A percentile compares a stretch with the other conserved stretches of the same genome.
Conservation (phyloP, 768 basidiomycete species). For the Steccherinum ochraceum region DNA sequence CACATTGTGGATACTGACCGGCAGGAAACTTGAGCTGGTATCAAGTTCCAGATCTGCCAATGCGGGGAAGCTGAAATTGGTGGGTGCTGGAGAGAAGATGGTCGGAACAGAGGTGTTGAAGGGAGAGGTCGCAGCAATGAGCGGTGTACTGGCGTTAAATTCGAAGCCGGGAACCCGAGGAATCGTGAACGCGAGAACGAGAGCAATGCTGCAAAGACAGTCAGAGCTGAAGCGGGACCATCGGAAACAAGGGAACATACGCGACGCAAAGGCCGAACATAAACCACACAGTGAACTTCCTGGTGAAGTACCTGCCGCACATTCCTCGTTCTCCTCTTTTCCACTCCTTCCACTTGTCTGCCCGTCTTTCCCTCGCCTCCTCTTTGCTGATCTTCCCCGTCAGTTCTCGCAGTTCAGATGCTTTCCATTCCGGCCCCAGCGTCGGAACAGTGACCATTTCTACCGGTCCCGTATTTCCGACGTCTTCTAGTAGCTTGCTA, state of each 20-base stretch:
- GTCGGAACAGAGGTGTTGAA: slow-evolving; percentile 53
- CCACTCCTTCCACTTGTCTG: slow-evolving; percentile 66
- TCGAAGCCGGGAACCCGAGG: slow-evolving; percentile 75
- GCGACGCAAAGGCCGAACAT: slow-evolving; percentile 53
- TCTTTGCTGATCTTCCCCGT: slow-evolving; percentile 66
- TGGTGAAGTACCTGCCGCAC: slow-evolving; percentile 76
- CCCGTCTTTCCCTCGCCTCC: slow-evolving; percentile 44
- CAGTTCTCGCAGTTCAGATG: slow-evolving; percentile 70
- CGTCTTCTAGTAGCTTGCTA: slow-evolving; percentile 36
- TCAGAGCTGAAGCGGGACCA: neutral
- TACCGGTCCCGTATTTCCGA: slow-evolving; percentile 40
- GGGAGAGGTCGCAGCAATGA: slow-evolving; percentile 49
- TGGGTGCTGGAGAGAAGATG: slow-evolving; percentile 67
- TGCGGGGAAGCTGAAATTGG: slow-evolving; percentile 89
- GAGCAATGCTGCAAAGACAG: slow-evolving; percentile 40
- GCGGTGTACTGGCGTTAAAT: slow-evolving; percentile 53
- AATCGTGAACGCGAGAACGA: slow-evolving; percentile 72
- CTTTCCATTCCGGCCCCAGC: slow-evolving; percentile 86
- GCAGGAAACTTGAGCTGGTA: slow-evolving; percentile 69
- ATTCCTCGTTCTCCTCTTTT: slow-evolving; percentile 73
- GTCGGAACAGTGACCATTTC: slow-evolving; percentile 92
- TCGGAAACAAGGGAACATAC: slow-evolving; percentile 31
- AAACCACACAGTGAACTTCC: slow-evolving; percentile 62
- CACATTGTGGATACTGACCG: slow-evolving; percentile 65
- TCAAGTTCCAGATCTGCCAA: slow-evolving; percentile 70